Evolutionary conservation across 2,329 filamentous ascomycete genomes (phyloP).

Genomic region (Biscogniauxia marginata): DNA sequence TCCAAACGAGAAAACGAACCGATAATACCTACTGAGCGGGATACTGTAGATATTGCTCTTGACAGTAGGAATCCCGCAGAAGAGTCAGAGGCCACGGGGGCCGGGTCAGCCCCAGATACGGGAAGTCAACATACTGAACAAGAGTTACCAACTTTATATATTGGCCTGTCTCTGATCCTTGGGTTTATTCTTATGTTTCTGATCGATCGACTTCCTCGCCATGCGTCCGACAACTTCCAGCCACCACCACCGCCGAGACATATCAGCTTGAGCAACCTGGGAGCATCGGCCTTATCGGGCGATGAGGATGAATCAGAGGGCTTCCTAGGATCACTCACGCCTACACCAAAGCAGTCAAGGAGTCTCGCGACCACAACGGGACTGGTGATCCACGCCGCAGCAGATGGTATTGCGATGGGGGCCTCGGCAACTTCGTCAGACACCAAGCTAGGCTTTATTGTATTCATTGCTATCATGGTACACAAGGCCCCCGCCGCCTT

Average conservation of each 20-base stretch:
- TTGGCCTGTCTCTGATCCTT: constrained; percentile 81
- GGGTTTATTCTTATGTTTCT: constrained; percentile 98
- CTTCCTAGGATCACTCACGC: constrained; percentile 58
- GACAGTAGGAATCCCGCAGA: constrained; percentile 21
- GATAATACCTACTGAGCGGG: background rate
- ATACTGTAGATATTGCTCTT: constrained; percentile 4
- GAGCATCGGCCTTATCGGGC: constrained; percentile 45
- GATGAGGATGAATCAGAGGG: constrained; percentile 57
- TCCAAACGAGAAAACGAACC: background rate
- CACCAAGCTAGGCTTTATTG: constrained; percentile 78
- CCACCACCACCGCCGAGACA: constrained; percentile 70
- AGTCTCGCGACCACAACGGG: constrained; percentile 84
- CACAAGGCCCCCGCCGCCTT: constrained; percentile 97
- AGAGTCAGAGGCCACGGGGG: constrained; percentile 15
- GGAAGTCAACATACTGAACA: constrained; percentile 36
- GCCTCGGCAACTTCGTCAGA: constrained; percentile 77
- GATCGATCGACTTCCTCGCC: constrained; percentile 79
- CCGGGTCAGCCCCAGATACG: constrained; percentile 8
- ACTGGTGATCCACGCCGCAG: constrained; percentile 91
- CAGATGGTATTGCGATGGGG: constrained; percentile 93
- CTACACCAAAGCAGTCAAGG: constrained; percentile 57
- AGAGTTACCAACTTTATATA: constrained; percentile 67
- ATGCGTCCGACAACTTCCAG: constrained; percentile 65
- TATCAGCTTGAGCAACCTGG: constrained; percentile 83
- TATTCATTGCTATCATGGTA: constrained; percentile 95